phyloP scores from a whole-genome alignment of 345 rosid genomes.

The Boechera retrofracta region DNA sequence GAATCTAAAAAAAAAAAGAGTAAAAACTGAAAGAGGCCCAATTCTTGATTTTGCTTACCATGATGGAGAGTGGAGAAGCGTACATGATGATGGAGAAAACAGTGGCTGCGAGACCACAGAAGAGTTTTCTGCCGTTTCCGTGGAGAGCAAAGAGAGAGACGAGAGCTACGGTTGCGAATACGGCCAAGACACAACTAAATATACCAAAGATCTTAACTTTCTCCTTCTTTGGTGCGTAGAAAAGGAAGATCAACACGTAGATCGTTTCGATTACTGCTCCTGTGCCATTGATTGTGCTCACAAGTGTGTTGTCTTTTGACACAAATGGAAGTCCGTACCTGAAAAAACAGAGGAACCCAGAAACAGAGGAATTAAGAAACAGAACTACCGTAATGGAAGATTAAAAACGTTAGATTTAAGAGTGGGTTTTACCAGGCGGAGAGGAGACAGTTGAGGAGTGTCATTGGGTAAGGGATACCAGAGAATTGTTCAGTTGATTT shows the following conservation, averaged over 20 bases:
- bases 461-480: slow-evolving; percentile 95
- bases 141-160: slow-evolving; percentile 77
- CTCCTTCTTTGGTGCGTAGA: slow-evolving; percentile 75
- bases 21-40: neutral
- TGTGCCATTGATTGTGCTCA: slow-evolving; percentile 81
- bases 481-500: slow-evolving; percentile 90
- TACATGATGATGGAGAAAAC: slow-evolving; percentile 96
- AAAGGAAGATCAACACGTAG: slow-evolving; percentile 70
- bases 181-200: slow-evolving; percentile 52
- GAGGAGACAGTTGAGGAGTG: slow-evolving; percentile 95
- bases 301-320: slow-evolving; percentile 77
- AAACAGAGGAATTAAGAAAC: slow-evolving; percentile 4
- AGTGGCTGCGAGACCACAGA: slow-evolving; percentile 83
- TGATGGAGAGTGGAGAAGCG: slow-evolving; percentile 90
- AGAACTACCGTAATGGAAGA: neutral
- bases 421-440: slow-evolving; percentile 73
- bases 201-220: slow-evolving; percentile 74
- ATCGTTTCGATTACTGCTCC: slow-evolving; percentile 73
- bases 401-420: neutral
- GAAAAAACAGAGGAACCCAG: slow-evolving; percentile 10
- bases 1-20: neutral
- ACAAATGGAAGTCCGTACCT: slow-evolving; percentile 98
- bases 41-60: slow-evolving; percentile 58
- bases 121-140: slow-evolving; percentile 69
- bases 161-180: slow-evolving; percentile 64